Conservation (phyloP, 2,329 filamentous ascomycete species). For the Trichothecium sympodiale region DNA sequence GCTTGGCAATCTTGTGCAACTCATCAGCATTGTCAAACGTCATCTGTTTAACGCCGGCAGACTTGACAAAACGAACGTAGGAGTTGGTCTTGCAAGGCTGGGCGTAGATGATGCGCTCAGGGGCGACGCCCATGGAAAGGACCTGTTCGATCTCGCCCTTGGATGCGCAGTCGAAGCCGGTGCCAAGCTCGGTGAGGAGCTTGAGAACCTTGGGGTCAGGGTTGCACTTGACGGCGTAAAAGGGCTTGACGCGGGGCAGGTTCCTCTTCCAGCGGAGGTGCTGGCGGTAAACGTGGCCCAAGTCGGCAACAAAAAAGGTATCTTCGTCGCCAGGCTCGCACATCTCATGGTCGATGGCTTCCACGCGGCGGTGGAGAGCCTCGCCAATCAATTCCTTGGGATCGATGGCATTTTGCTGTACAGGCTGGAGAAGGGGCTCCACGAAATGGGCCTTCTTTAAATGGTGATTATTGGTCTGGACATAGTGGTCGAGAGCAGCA, state of each 20-base stretch:
- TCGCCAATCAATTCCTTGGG: conserved; percentile 78
- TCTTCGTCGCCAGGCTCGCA: conserved; percentile 93
- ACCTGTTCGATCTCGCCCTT: conserved; percentile 95
- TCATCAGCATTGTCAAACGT: conserved; percentile 98
- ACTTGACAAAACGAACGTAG: conserved; percentile 82
- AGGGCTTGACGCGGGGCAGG: conserved; percentile 83
- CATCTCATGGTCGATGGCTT: conserved; percentile 72
- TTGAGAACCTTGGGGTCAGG: conserved; percentile 81
- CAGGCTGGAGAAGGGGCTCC: conserved; percentile 21
- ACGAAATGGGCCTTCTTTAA: conserved; percentile 31
- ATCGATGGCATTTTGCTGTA: conserved; percentile 27
- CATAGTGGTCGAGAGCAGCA: conserved; percentile 42
- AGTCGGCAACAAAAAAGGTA: conserved; percentile 94
- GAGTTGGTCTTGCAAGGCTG: conserved; percentile 99
- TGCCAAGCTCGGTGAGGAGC: conserved; percentile 78
- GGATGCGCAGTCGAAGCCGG: conserved; percentile 96
- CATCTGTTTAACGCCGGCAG: conserved; percentile 88
- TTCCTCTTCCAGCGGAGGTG: conserved; percentile 97
- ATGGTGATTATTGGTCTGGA: conserved; percentile 35
- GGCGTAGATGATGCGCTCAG: conserved; percentile 92
- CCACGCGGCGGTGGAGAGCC: conserved; percentile 76
- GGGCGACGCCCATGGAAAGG: conserved; percentile 69
- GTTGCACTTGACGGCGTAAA: conserved; percentile 99
- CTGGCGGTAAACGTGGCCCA: conserved; percentile 97
- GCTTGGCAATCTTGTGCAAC: conserved; percentile 91